These are phyloP conservation scores for Adansonia madagascariensis DNA, from an alignment of 441 rosid genomes.

Conservation along the genomic window DNA sequence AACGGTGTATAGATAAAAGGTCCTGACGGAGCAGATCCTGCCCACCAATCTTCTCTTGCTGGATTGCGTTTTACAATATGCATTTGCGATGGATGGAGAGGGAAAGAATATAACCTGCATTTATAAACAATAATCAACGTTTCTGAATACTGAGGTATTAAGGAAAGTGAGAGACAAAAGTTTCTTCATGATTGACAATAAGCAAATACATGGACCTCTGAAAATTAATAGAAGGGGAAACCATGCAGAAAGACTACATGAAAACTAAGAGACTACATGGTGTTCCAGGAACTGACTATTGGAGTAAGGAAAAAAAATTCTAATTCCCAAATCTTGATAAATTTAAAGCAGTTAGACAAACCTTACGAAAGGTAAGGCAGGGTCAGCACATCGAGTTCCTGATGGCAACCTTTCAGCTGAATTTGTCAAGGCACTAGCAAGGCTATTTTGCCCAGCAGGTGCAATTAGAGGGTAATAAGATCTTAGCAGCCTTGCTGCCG, in stretches of 20 bases:
- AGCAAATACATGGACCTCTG: not conserved
- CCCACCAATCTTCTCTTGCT: constrained; percentile 96
- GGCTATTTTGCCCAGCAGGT: constrained; percentile 97
- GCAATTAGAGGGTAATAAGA: constrained; percentile 94
- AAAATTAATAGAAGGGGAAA: not conserved
- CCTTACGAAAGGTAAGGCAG: constrained; percentile 96
- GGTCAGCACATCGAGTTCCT: constrained; percentile 96
- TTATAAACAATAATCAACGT: constrained; percentile 21
- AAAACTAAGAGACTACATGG: constrained; percentile 6
- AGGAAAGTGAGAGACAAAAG: constrained; percentile 12
- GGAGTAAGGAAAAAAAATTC: not conserved
- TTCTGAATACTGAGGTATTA: constrained; percentile 16
- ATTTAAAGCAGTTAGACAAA: constrained; percentile 30
- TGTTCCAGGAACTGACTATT: not conserved
- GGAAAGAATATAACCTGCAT: constrained; percentile 78
- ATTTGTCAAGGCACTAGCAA: constrained; percentile 83
- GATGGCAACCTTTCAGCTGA: constrained; percentile 89
- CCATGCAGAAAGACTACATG: not conserved
- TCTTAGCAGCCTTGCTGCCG: constrained; percentile 93
- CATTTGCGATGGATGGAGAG: constrained; percentile 76
- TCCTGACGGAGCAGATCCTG: constrained; percentile 91
- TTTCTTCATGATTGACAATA: constrained; percentile 5
- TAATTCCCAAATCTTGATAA: constrained; percentile 1
- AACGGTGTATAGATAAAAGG: constrained; percentile 98
- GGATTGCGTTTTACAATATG: constrained; percentile 84